Evolutionary conservation across 2,329 filamentous ascomycete species (phyloP).

Genomic region (Penicillium concentricum): DNA sequence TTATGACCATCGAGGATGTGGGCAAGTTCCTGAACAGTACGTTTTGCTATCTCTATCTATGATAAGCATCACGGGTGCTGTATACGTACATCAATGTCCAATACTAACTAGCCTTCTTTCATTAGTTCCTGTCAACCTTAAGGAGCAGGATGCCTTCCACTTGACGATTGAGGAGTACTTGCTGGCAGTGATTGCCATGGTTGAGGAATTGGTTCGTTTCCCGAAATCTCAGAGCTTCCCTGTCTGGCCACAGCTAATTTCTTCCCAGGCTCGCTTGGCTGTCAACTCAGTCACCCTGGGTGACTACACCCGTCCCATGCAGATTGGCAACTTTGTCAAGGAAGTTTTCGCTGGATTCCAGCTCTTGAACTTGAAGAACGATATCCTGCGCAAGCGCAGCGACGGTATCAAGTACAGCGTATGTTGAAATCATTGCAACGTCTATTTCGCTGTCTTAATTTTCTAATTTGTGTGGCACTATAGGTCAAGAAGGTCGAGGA

Average conservation of each 20-base stretch:
- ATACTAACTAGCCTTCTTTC: conserved; percentile 1
- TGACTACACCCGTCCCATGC: conserved; percentile 79
- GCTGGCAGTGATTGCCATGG: conserved; percentile 78
- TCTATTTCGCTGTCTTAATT: neutral
- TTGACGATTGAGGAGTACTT: conserved; percentile 97
- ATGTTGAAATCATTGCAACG: conserved; percentile 20
- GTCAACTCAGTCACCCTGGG: conserved; percentile 93
- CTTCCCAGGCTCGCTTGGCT: conserved; percentile 68
- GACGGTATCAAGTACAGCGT: conserved; percentile 92
- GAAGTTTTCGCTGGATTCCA: conserved; percentile 95
- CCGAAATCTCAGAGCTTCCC: neutral
- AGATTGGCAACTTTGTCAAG: conserved; percentile 90
- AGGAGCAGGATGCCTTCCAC: conserved; percentile 87
- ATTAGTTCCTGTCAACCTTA: conserved; percentile 84
- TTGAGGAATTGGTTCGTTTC: conserved; percentile 72
- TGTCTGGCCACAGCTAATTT: neutral
- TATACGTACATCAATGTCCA: neutral
- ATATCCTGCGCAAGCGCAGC: conserved; percentile 79
- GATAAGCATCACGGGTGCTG: neutral
- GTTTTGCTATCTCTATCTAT: conserved; percentile 19
- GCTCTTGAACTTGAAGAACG: conserved; percentile 96
- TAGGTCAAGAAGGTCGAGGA: conserved; percentile 96
- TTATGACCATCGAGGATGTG: conserved; percentile 86
- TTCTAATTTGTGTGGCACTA: conserved; percentile 4
- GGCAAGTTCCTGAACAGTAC: conserved; percentile 72